Evolutionary conservation across 495 filamentous ascomycete species (phyloP), one percentile per base, ranked within the genome.

Genomic region (Chaetomium cochliodes): DNA sequence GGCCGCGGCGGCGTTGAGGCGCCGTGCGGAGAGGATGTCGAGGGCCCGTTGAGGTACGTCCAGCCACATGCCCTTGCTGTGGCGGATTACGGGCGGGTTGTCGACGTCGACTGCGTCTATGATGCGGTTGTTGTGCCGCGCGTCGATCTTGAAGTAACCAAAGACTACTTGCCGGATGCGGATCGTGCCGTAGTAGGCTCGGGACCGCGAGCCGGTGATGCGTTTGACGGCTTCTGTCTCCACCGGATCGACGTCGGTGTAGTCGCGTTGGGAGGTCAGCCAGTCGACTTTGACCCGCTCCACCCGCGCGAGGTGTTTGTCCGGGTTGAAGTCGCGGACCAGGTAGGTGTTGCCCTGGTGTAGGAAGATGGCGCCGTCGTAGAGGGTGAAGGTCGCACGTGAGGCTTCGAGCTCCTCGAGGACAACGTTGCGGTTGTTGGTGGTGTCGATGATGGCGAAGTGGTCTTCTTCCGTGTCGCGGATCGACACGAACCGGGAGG

Each of bases 381-480:
- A 98, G 67, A 98, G 86, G 47, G 92, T 96, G 77, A 98, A 97
- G 76, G 92, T 92, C 2, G 96, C 94, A 20, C 96, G 87, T 7
- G 92, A 94, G 18, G 92, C 92, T 74, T 98, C 94, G n/a, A 98
- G 84, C 75, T 96, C 92, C 80, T 99, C 94, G 5, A 99, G 84
- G 6, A 99, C 88, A 3, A 87, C 73, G 75, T 98, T 97, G 44
- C 85, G 86, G 56, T 86, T 85, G 66, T 93, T 84, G 0, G 90
- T 96, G 44, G 86, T 90, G 81, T 98, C 92, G 62, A 98, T 84
- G 60, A 98, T 91, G 62, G 93, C 92, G 71, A 97, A 97, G 70
- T 97, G 90, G 12, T 89, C 86, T 60, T 98, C 92, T 77, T 96
- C 92, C 9, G 89, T 93, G 72, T 97, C 94, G 25, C 94, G 88